These are phyloP conservation scores for Linaria vulgaris DNA, from an alignment of 257 asterid genomes.

Conservation along the genomic window DNA sequence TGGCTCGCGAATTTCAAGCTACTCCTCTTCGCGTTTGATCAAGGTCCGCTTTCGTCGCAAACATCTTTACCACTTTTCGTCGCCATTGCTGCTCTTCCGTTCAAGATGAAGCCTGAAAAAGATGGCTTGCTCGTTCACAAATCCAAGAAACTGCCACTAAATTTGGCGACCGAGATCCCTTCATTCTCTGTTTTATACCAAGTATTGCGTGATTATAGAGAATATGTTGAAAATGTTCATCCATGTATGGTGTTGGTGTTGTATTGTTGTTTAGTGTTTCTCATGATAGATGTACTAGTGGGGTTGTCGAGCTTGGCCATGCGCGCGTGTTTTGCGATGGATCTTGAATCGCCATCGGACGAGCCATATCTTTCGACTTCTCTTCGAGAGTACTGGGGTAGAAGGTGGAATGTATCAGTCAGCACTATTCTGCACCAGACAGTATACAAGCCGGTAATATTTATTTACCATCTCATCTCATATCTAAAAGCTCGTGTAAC, in stretches of 20 bases:
- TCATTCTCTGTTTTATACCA: slow-evolving; percentile 21
- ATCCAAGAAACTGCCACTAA: slow-evolving; percentile 29
- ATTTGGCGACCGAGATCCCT: slow-evolving; percentile 35
- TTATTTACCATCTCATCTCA: too few species aligned
- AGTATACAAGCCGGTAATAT: slow-evolving; percentile 46
- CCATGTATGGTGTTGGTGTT: slow-evolving; percentile 29
- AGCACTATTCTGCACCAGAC: slow-evolving; percentile 43
- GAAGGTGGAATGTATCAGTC: slow-evolving; percentile 69
- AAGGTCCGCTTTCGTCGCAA: slow-evolving; percentile 47
- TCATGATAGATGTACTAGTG: slow-evolving; percentile 39
- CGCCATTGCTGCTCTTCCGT: slow-evolving; percentile 49
- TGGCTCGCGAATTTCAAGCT: slow-evolving; percentile 61
- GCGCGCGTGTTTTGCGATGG: slow-evolving; percentile 47
- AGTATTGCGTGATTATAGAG: slow-evolving; percentile 1
- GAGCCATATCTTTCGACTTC: slow-evolving; percentile 71
- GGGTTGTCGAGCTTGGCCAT: slow-evolving; percentile 41
- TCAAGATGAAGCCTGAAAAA: slow-evolving; percentile 28
- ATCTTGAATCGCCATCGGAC: slow-evolving; percentile 60
- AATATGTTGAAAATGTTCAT: slow-evolving; percentile 10
- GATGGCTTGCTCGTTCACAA: neutral
- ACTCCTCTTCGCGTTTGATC: slow-evolving; percentile 56
- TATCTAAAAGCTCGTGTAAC: too few species aligned
- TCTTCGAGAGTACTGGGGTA: slow-evolving; percentile 79
- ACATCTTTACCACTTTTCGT: slow-evolving; percentile 44
- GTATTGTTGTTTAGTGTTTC: slow-evolving; percentile 40